These are phyloP conservation scores for Alloteropsis angusta DNA, from an alignment of 202 grass and related monocot genomes.

Conservation along the genomic window DNA sequence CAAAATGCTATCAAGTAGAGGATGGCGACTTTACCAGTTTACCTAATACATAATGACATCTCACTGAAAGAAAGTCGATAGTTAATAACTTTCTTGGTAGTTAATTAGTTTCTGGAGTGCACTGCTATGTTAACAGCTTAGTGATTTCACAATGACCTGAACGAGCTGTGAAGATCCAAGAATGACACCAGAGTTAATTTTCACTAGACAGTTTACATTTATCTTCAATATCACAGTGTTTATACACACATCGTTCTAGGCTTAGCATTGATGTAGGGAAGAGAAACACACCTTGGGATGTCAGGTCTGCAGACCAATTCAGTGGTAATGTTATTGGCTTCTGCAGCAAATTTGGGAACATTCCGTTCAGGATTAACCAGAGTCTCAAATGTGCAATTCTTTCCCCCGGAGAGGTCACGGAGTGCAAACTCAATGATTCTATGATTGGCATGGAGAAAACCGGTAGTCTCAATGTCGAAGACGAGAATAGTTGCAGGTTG, in stretches of 20 bases:
- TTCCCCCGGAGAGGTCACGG: slow-evolving; percentile 63
- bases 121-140: not conserved
- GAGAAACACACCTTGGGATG: slow-evolving; percentile 49
- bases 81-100: not conserved
- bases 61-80: not conserved
- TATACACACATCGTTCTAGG: not conserved
- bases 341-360: not conserved
- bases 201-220: not conserved
- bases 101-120: not conserved
- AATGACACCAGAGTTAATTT: not conserved
- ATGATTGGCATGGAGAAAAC: slow-evolving; percentile 17
- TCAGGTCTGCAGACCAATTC: slow-evolving; percentile 42
- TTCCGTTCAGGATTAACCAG: slow-evolving; percentile 54
- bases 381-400: slow-evolving; percentile 56
- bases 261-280: not conserved
- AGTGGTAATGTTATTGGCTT: slow-evolving; percentile 18
- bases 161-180: not conserved
- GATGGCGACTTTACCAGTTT: not conserved
- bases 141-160: not conserved
- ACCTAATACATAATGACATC: not conserved
- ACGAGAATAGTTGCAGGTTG: slow-evolving; percentile 51
- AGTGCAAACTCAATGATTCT: slow-evolving; percentile 67
- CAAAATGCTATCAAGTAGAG: not conserved
- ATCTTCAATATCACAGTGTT: not conserved
- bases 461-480: slow-evolving; percentile 73